Base-by-base conservation (phyloP, 1,284 basidiomycete species). In the Ceratobasidium sp. region DNA sequence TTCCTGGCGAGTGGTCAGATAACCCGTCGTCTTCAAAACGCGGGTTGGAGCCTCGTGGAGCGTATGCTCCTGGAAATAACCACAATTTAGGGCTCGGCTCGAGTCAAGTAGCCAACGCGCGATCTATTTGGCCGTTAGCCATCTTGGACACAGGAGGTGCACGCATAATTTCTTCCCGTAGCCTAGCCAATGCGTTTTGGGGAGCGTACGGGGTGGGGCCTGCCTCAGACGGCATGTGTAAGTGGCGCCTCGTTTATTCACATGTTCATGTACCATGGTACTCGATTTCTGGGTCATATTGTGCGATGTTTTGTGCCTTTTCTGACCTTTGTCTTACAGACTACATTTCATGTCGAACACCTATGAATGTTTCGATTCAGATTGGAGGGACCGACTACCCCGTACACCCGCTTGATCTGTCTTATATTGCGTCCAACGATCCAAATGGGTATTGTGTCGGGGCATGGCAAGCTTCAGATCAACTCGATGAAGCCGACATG, bases 381-480 rank as follows among this genome's bases (percentile, higher is more conserved):
- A 48, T 80, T 20, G 64, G 77, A 61, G 26, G 69, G 46, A n/a
- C 73, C 42, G 50, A 78, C 50, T 62, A 74, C 62, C 17, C 79
- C 3, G 56, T 79, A n/a, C 79, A 80, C 52, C 79, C 79, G 13
- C 75, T 80, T 23, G 79, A 80, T 48, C 61, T 80, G 65, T 73
- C 77, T 9, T 73, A 65, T 17, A n/a, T 52, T 15, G 40, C 69
- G n/a, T 50, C 66, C 33, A 33, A 23, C 38, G 50, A 80, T 33
- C 65, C 78, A n/a, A 23, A 64, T n/a, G 69, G 52, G 13, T 73
- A 20, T n/a, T 80, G 79, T 50, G 23, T 80, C 26, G 78, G 79
- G 9, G 50, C 79, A 15, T 65, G 79, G 26, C 79, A 80, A 57
- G 79, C 78, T 26, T 62, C 78, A 13, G 78, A 78, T 73, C 4